These are phyloP conservation scores for Fusarium buxicola DNA, from an alignment of 2,329 filamentous ascomycete genomes.

Conservation along the genomic window DNA sequence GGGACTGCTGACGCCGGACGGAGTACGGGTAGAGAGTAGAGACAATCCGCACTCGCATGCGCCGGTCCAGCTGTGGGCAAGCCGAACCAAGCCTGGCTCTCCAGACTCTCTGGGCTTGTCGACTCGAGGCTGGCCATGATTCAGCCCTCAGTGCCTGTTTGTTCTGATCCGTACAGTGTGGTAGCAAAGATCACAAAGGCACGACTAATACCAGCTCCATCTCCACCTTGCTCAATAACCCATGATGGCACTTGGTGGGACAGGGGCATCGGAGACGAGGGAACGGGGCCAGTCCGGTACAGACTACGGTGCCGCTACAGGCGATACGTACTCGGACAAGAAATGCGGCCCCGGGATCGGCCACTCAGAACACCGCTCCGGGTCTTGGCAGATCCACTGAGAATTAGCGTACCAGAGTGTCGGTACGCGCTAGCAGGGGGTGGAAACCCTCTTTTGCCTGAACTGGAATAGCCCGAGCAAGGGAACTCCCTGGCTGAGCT, in stretches of 20 bases:
- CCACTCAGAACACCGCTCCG: conserved; percentile 45
- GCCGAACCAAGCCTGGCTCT: background rate
- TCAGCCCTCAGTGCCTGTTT: conserved; percentile 1
- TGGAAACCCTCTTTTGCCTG: conserved; percentile 11
- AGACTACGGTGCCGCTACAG: conserved; percentile 21
- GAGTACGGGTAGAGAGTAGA: no score
- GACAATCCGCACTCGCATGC: no score
- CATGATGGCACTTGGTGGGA: conserved; percentile 39
- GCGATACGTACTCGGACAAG: conserved; percentile 27
- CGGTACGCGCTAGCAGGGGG: conserved; percentile 51
- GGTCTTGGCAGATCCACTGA: conserved; percentile 28
- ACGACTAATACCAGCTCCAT: conserved; percentile 34
- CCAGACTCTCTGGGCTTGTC: conserved; percentile 13
- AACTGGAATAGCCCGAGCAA: conserved; percentile 19
- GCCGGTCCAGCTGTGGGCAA: no score
- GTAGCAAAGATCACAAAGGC: conserved; percentile 21
- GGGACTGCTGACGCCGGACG: background rate
- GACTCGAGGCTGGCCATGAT: conserved; percentile 10
- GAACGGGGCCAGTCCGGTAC: conserved; percentile 5
- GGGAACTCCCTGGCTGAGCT: conserved; percentile 17
- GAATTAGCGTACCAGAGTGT: conserved; percentile 52
- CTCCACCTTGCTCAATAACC: conserved; percentile 34
- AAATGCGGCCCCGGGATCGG: conserved; percentile 39
- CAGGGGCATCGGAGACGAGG: conserved; percentile 39
- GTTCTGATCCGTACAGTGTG: conserved; percentile 19